Evolutionary conservation across 2,329 filamentous ascomycete species (phyloP), one percentile per base, ranked within the genome.

Genomic region (Penicillium concentricum): DNA sequence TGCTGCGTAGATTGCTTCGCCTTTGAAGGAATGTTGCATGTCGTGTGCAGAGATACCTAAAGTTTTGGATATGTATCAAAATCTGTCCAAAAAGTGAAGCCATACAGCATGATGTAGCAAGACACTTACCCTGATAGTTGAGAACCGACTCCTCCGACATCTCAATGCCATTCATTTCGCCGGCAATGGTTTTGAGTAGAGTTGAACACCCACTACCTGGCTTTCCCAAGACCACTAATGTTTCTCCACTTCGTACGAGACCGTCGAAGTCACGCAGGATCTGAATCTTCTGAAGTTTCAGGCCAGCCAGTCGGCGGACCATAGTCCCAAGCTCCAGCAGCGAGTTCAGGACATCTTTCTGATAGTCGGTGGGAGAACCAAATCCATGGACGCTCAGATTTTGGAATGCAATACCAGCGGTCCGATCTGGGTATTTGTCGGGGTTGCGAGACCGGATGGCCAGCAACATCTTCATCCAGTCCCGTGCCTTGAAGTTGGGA

Each of bases 1-100:
- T 55, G 88, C 88, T 0, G 88, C 91, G 77, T 92, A 92, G 70
- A 92, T 90, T 58, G 87, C 88, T 73, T 93, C 90, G 60, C 90
- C 89, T 28, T 88, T 85, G 74, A 91, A 45, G 6, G 42, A n/a
- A 44, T 44, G 18, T 20, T 44, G 42, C 42, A 44, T 44, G 89
- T 60, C 84, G 77, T 16, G 82, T 83, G 76, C 89, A 84, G 88
- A 92, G 91, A 68, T 90, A 82, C 67, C 88, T 75, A 30, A 6
- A 30, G 4, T 4, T 8, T 28, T 28, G 87, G 80, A n/a, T 82
- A 78, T 65, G 91, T 80, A 57, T 86, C 82, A 24, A n/a, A n/a
- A 34, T 7, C 10, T 24, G 10, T 22, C 2, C 18, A 35, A 7
- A 4, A 4, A 37, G 2, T 3, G 10, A 35, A 26, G 15, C 12